Evolutionary conservation across 1,284 basidiomycete genomes (phyloP).

Genomic region (Ustilago shanxiensis): DNA sequence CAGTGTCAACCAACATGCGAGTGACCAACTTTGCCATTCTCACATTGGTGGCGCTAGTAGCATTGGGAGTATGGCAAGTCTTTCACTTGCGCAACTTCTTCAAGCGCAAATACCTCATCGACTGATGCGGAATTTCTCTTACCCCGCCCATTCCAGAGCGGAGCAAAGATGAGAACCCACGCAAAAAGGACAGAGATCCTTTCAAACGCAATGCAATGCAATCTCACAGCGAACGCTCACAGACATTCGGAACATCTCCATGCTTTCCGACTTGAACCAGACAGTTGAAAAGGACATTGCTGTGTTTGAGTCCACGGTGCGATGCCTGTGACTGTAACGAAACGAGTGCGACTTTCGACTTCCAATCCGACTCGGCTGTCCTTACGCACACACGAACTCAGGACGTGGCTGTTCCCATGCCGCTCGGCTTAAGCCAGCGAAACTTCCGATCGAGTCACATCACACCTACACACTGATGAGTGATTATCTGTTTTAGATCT

Average conservation of each 20-base stretch:
- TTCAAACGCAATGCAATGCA: conserved; percentile 3
- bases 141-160: too few species aligned
- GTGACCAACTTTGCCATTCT: conserved; percentile 95
- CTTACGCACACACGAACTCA: neutral
- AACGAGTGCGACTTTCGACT: neutral
- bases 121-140: conserved; percentile 74
- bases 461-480: neutral
- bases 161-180: neutral
- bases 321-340: neutral
- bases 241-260: neutral
- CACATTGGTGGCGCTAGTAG: conserved; percentile 82
- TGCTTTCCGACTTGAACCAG: neutral
- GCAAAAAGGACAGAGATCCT: neutral
- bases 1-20: conserved; percentile 90
- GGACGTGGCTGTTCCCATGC: neutral
- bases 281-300: neutral
- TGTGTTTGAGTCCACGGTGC: neutral
- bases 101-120: conserved; percentile 96
- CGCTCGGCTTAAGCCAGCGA: neutral
- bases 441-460: neutral
- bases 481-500: conserved; percentile 10
- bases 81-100: conserved; percentile 93
- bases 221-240: neutral
- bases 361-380: neutral
- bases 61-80: conserved; percentile 93